A percentile compares a stretch with the other conserved stretches of the same genome.
Conservation (phyloP, 148 eudicot species). For the Dianthus caryophyllus region DNA sequence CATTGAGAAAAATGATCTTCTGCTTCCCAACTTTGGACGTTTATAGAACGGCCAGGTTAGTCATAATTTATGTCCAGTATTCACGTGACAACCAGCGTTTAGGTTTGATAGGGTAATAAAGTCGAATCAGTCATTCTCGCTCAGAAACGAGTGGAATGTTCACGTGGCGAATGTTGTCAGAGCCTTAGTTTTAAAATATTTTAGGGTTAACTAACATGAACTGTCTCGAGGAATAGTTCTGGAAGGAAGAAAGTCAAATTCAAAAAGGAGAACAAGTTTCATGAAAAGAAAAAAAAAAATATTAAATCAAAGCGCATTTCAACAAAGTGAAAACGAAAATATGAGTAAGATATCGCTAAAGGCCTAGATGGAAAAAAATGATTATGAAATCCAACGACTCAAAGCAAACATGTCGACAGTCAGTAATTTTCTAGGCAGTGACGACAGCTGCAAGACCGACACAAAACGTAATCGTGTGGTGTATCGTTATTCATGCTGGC, state of each 20-base stretch:
- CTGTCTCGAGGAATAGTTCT: background rate
- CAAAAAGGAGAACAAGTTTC: background rate
- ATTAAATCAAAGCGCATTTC: background rate
- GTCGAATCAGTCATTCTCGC: background rate
- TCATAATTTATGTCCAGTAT: background rate
- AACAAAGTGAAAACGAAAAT: too few relatives aligned
- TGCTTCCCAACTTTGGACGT: background rate
- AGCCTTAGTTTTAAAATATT: background rate
- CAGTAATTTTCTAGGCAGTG: too few relatives aligned
- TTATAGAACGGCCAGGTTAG: background rate
- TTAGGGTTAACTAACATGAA: background rate
- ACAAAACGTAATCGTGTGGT: too few relatives aligned
- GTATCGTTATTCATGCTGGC: too few relatives aligned
- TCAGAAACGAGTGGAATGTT: background rate
- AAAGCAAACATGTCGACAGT: too few relatives aligned
- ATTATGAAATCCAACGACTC: too few relatives aligned
- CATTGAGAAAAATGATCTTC: background rate
- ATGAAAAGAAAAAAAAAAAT: background rate
- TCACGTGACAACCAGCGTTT: background rate
- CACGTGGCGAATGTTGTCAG: background rate
- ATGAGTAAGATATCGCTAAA: too few relatives aligned
- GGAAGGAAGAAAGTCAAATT: background rate
- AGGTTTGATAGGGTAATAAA: background rate
- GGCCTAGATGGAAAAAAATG: too few relatives aligned
- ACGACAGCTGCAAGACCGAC: too few relatives aligned